A percentile compares a stretch with the other conserved stretches of the same genome.
Evolutionary conservation across 768 basidiomycete species (phyloP).

Genomic region (Sporobolomyces pararoseus): DNA sequence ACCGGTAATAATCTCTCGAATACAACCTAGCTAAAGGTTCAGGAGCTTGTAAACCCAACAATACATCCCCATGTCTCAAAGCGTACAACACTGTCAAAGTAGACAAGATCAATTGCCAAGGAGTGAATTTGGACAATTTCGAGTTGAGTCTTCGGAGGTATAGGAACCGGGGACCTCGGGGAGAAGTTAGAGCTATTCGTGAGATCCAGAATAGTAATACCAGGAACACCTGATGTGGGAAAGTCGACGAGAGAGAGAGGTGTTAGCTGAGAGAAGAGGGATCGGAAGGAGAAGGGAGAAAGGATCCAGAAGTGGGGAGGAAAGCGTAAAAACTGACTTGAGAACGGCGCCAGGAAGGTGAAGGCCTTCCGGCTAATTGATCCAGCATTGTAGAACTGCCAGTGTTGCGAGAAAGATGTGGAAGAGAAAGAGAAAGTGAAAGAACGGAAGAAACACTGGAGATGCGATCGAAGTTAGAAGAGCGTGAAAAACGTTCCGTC

Average conservation of each 20-base stretch:
- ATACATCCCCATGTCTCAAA: conserved; percentile 38
- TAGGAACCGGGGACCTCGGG: conserved; percentile 63
- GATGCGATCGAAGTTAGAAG: neutral
- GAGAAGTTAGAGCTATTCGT: conserved; percentile 65
- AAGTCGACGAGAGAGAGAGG: conserved; percentile 1
- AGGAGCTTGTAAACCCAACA: conserved; percentile 60
- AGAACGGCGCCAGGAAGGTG: conserved; percentile 62
- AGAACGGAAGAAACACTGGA: neutral
- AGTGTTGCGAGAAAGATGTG: neutral
- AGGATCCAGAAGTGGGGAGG: too few relatives aligned
- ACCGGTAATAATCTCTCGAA: conserved; percentile 41
- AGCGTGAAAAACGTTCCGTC: too few relatives aligned
- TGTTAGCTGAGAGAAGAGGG: neutral
- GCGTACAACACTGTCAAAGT: conserved; percentile 79
- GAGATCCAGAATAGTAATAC: conserved; percentile 89
- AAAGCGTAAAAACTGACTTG: conserved; percentile 28
- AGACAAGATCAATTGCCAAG: conserved; percentile 90
- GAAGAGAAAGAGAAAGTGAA: neutral
- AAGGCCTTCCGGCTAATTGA: conserved; percentile 82
- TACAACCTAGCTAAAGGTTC: conserved; percentile 80
- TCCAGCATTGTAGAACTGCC: conserved; percentile 69
- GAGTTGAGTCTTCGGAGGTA: conserved; percentile 38
- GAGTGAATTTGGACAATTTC: conserved; percentile 64
- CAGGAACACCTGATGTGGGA: conserved; percentile 67
- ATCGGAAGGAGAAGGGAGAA: neutral